Percentiles rank a stretch among this genome's conserved stretches.
Evolutionary conservation across 371 early-diverging fungal species (phyloP).

Genomic region (Saksenaea vasiformis): DNA sequence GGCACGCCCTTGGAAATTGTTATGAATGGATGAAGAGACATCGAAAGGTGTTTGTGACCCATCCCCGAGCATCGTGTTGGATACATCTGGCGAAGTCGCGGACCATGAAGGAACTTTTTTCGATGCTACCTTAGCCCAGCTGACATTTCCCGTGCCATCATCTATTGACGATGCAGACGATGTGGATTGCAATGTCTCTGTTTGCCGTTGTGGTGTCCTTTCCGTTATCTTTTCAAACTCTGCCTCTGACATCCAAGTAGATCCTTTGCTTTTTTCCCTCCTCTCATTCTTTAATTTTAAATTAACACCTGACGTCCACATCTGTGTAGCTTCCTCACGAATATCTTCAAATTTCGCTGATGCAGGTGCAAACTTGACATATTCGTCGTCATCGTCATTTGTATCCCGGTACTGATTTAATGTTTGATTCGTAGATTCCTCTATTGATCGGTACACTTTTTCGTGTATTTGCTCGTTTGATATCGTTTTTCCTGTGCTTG

Average conservation of each 20-base stretch:
- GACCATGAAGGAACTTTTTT: not conserved
- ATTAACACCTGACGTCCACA: conserved; percentile 37
- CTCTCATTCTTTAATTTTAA: conserved; percentile 15
- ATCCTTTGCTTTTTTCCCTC: conserved; percentile 15
- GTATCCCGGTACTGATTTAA: not conserved
- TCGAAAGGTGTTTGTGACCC: not conserved
- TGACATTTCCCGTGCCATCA: not conserved
- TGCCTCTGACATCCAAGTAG: conserved; percentile 26
- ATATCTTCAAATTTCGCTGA: conserved; percentile 29
- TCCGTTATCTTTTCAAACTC: conserved; percentile 16
- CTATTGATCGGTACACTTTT: not conserved
- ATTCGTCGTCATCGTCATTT: conserved; percentile 1
- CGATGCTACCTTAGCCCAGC: not conserved
- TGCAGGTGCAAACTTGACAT: conserved; percentile 16
- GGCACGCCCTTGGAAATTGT: not conserved
- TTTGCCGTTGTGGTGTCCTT: not conserved
- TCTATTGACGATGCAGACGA: not conserved
- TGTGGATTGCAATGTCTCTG: not conserved
- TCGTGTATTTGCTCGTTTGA: not conserved
- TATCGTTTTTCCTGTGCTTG: not conserved
- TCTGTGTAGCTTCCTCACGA: conserved; percentile 22
- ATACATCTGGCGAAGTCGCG: not conserved
- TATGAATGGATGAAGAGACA: not conserved
- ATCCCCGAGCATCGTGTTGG: not conserved
- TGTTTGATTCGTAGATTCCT: not conserved